Evolutionary conservation across 192 early-diverging fungal species (phyloP).

Genomic region (Gryganskiella cystojenkinii): DNA sequence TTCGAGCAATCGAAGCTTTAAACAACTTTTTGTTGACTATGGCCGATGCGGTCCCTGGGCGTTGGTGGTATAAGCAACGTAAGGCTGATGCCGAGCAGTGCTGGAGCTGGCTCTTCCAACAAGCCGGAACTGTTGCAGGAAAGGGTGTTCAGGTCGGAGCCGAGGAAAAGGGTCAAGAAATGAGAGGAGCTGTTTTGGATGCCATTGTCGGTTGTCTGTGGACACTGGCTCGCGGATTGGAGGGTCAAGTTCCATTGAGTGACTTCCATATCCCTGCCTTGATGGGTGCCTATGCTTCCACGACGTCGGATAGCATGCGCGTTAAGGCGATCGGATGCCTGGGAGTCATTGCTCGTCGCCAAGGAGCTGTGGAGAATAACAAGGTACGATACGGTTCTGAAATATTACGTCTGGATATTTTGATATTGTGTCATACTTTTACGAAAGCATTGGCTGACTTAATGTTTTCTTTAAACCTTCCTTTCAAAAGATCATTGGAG

Average conservation of each 20-base stretch:
- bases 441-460: not conserved
- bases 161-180: slow-evolving; percentile 60
- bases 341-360: slow-evolving; percentile 77
- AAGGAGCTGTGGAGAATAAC: slow-evolving; percentile 71
- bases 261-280: slow-evolving; percentile 55
- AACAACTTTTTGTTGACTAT: slow-evolving; percentile 84
- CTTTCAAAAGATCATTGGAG: slow-evolving; percentile 76
- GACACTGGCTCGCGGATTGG: slow-evolving; percentile 76
- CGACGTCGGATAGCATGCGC: slow-evolving; percentile 57
- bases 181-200: slow-evolving; percentile 69
- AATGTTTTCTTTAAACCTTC: not conserved
- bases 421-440: not conserved
- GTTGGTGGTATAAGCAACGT: slow-evolving; percentile 71
- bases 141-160: slow-evolving; percentile 59
- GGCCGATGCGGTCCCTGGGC: slow-evolving; percentile 67
- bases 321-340: slow-evolving; percentile 81
- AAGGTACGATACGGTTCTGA: no score
- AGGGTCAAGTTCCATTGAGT: slow-evolving; percentile 62
- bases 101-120: slow-evolving; percentile 71
- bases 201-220: slow-evolving; percentile 79
- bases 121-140: slow-evolving; percentile 64
- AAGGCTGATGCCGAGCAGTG: slow-evolving; percentile 54
- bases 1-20: slow-evolving; percentile 76
- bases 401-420: no score
- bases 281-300: slow-evolving; percentile 56